Evolutionary conservation across 306 rosid species (phyloP), one percentile per base, ranked within the genome.

Genomic region (Vachellia collinsii): DNA sequence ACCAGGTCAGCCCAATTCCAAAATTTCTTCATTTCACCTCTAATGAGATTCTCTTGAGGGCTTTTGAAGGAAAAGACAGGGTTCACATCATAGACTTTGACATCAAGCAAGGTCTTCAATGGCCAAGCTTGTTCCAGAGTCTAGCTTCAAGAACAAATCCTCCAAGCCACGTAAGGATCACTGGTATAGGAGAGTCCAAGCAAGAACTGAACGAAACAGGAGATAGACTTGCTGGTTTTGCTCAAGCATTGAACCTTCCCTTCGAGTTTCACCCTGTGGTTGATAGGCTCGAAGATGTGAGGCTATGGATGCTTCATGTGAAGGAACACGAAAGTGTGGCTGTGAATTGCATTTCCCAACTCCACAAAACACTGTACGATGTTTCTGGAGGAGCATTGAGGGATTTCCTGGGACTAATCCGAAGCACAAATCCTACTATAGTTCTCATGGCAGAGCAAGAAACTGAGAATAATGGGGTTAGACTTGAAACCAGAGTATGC

Each of bases 241-340:
- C 99, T 0, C 93, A 90, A 63, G 92, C 94, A 1, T 74, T 96
- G 61, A 90, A 89, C 88, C 84, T 96, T 16, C 98, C 98, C 17
- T 96, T 96, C 1, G 98, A 93, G 88, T 96, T 96, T 37, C 99
- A 93, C 50, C 92, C 97, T 0, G 99, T 96, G 1, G 99, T 96
- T 68, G 99, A 96, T 80, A 89, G 99, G 72, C 89, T 96, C 25
- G 99, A 96, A 77, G 99, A 96, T 48, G 99, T 96, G 74, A 88
- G 99, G 77, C 90, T 96, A 13, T 96, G 99, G 99, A 96, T 96
- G 99, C 98, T 96, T 76, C 98, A 93, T 79, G 98, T 96, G 64
- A 96, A 93, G 93, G 97, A 96, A 75, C 91, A 89, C 1, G 99
- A 96, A 68, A 85, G 87, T 29, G 94, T 96, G 44, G 97, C 97